Evolutionary conservation across 2,329 filamentous ascomycete species (phyloP).

Genomic region (Nothomitra cinnamomea): DNA sequence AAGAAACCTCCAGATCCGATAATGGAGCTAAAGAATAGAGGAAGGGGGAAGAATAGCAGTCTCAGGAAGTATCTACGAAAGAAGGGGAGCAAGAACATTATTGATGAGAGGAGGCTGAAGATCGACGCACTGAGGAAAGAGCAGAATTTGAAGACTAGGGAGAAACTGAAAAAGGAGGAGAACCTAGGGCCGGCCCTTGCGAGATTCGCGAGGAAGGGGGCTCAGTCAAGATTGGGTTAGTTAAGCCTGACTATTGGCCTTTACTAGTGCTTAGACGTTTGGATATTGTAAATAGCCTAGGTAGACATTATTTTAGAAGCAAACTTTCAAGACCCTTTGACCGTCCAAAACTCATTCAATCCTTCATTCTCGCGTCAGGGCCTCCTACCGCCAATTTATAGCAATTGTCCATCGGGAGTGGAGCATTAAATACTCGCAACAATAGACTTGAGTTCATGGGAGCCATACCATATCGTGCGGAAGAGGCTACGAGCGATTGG

Average conservation of each 20-base stretch:
- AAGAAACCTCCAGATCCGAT: conserved; percentile 42
- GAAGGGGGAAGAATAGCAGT: conserved; percentile 76
- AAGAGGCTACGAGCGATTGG: too few relatives aligned
- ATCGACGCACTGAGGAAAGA: conserved; percentile 66
- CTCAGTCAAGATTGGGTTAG: background rate
- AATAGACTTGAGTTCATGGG: too few relatives aligned
- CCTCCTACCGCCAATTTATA: too few relatives aligned
- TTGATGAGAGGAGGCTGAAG: conserved; percentile 83
- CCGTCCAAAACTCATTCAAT: too few relatives aligned
- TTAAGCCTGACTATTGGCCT: background rate
- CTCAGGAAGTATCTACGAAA: conserved; percentile 80
- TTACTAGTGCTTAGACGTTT: too few relatives aligned
- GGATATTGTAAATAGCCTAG: too few relatives aligned
- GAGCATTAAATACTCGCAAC: too few relatives aligned
- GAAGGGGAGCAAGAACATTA: conserved; percentile 81
- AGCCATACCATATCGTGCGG: too few relatives aligned
- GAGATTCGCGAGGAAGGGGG: conserved; percentile 58
- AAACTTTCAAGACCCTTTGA: too few relatives aligned
- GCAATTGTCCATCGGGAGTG: too few relatives aligned
- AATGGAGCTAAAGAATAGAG: conserved; percentile 52
- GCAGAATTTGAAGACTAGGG: conserved; percentile 49
- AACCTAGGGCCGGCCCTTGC: conserved; percentile 74
- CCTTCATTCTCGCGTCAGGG: too few relatives aligned
- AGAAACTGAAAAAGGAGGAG: conserved; percentile 46
- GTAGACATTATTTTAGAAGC: too few relatives aligned